These are phyloP conservation scores for Suillus luteus DNA, from an alignment of 768 basidiomycete species.

Conservation along the genomic window DNA sequence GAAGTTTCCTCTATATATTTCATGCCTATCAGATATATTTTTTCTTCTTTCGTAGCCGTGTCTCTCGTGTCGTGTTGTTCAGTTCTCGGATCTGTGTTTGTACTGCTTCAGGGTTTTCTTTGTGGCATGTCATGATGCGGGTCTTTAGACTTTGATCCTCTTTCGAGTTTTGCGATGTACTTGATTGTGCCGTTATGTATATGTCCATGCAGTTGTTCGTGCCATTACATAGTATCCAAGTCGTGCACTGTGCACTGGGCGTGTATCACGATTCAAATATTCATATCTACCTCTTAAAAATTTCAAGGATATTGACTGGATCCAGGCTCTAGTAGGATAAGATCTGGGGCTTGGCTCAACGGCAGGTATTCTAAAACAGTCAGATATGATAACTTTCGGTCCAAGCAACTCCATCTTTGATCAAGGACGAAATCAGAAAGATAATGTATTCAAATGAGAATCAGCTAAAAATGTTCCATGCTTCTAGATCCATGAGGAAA, in stretches of 20 bases:
- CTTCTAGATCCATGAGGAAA: background rate
- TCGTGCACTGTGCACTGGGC: background rate
- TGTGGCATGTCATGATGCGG: background rate
- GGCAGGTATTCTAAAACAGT: background rate
- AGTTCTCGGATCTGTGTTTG: background rate
- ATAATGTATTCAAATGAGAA: too few species aligned
- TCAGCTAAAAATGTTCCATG: background rate
- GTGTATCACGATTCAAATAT: background rate
- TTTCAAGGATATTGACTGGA: background rate
- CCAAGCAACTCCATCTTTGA: background rate
- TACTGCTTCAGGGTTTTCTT: background rate
- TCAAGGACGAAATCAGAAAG: background rate
- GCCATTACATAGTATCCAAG: background rate
- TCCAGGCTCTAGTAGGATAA: background rate
- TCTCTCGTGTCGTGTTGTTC: background rate
- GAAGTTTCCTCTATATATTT: slow-evolving; percentile 9
- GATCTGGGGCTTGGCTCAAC: background rate
- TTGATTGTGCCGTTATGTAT: background rate
- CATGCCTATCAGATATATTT: background rate
- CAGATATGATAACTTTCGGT: background rate
- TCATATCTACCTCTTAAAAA: background rate
- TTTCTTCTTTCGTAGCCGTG: background rate
- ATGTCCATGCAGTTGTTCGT: too few species aligned
- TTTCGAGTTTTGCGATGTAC: background rate
- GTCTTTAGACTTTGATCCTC: background rate